A percentile compares a stretch with the other conserved stretches of the same genome.
phyloP scores from a whole-genome alignment of 371 early-diverging fungal species.

The Mortierella sp. region DNA sequence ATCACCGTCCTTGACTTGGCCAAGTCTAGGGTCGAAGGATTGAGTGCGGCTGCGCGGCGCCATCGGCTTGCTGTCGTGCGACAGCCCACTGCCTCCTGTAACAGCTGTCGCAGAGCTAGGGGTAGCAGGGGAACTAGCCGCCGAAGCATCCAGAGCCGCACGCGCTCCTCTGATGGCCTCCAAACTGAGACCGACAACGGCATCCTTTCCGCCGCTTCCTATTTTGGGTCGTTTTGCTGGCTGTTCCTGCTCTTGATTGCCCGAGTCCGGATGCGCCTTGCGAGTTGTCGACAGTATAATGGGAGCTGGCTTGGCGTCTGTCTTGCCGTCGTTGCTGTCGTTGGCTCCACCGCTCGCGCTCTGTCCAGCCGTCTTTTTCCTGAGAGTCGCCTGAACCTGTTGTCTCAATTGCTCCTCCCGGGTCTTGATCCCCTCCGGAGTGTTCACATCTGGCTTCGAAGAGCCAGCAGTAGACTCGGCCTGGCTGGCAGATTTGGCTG shows the following conservation, averaged over 20 bases:
- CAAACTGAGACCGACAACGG: slow-evolving; percentile 20
- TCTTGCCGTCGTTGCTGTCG: slow-evolving; percentile 5
- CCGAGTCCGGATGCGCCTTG: slow-evolving; percentile 13
- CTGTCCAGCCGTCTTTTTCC: not conserved
- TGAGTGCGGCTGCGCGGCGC: not conserved
- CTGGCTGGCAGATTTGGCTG: not conserved
- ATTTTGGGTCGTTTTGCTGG: slow-evolving; percentile 20
- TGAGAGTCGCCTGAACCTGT: slow-evolving; percentile 1
- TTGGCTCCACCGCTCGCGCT: not conserved
- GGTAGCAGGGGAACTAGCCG: not conserved
- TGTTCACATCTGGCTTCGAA: not conserved
- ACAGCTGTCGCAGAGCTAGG: not conserved
- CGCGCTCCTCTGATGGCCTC: slow-evolving; percentile 32
- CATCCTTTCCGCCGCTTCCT: slow-evolving; percentile 7
- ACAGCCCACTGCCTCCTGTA: not conserved
- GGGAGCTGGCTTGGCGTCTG: slow-evolving; percentile 10
- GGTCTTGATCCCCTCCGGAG: not conserved
- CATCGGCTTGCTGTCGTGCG: not conserved
- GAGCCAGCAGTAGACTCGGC: not conserved
- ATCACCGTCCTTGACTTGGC: not conserved
- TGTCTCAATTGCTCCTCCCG: slow-evolving; percentile 8
- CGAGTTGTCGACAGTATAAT: slow-evolving; percentile 9
- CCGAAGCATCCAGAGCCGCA: not conserved
- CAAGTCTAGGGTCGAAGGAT: not conserved
- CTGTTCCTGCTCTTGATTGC: slow-evolving; percentile 11